Evolutionary conservation across 1,284 basidiomycete genomes (phyloP), one percentile per base, ranked within the genome.

Genomic region (Rhodofomes roseus): DNA sequence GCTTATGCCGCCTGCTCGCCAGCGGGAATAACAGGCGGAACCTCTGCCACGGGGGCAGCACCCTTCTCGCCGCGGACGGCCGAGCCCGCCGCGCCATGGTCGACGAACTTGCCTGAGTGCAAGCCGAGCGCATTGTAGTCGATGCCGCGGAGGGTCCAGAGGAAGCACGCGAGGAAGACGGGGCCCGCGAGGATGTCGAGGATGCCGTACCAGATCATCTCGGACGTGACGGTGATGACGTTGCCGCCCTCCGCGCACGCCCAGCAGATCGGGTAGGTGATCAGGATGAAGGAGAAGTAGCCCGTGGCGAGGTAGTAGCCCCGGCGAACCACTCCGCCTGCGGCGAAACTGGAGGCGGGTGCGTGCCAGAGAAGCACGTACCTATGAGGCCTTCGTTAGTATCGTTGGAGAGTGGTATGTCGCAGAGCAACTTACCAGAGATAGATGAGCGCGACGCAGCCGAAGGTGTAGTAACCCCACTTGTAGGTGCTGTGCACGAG

Each of bases 171-270:
- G 20, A 76, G 65, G 67, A 79, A 81, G 58, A 80, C 67, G 2
- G 81, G 81, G 60, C 79, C 83, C 59, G 81, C 75, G 62, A 85
- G 56, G n/a, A 86, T 57, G 66, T 86, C 84, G 53, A 87, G 76
- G 55, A 84, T 72, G 60, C 83, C 84, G 68, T 85, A 86, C 71
- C 82, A 84, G 58, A 81, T 70, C 76, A 77, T 77, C 66, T 76
- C 79, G 56, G 70, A 69, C 34, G 74, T 72, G 12, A 77, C 74
- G 0, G 70, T 64, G 62, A 81, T 81, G 36, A 68, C 71, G 65
- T 82, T 78, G 16, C 73, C 68, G 11, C 79, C 80, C 58, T 82
- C 80, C 0, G 74, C 73, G 12, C 78, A 65, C 36, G 75, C 79
- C 78, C 80, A 81, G 41, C 67, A 71, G 55, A 77, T 71, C 16